Base-by-base conservation (phyloP, 148 eudicot species). In the Simmondsia chinensis region DNA sequence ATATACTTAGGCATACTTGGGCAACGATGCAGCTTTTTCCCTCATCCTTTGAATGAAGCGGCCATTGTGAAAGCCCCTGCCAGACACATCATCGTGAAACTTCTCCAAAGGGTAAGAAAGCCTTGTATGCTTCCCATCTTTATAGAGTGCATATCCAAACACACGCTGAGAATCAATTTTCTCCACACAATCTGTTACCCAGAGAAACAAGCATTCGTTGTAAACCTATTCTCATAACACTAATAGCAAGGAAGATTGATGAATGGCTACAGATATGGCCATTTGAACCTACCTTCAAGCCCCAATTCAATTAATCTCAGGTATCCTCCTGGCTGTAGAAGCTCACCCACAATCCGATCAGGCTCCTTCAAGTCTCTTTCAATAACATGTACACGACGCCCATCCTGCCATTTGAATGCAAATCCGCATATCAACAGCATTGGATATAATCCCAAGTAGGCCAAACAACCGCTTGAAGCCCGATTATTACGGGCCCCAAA, bases 21-120 rank as follows among this genome's bases (percentile, higher is more conserved):
- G 65, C 56, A 85, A 80, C 36, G 83, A 35, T 41, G 73, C 66
- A 62, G 86, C 86, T 58, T 81, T 85, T 54, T 85, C 83, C 25
- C 95, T 69, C 95, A 85, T 74, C 59, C 77, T 72, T 37, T 75
- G 89, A 32, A 81, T 65, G 53, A 85, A 85, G 7, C 95, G 89
- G 0, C 95, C 89, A 59, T 85, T 80, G 34, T 85, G 95, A 56
- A 85, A 85, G 47, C 95, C 76, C 61, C 95, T 74, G 14, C 95
- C 95, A 0, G 89, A 64, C 29, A 85, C 86, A 55, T 85, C 86
- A 0, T 73, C 48, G 61, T 85, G 82, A 58, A 85, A 80, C 18
- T 85, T 74, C 37, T 85, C 82, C 54, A 85, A 19, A 13, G 95
- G 95, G 43, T 85, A 85, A 20, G 89, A 70, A 39, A 85, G 86